Base-by-base conservation (phyloP, 371 early-diverging fungal genomes). In the Mucor sp. region DNA sequence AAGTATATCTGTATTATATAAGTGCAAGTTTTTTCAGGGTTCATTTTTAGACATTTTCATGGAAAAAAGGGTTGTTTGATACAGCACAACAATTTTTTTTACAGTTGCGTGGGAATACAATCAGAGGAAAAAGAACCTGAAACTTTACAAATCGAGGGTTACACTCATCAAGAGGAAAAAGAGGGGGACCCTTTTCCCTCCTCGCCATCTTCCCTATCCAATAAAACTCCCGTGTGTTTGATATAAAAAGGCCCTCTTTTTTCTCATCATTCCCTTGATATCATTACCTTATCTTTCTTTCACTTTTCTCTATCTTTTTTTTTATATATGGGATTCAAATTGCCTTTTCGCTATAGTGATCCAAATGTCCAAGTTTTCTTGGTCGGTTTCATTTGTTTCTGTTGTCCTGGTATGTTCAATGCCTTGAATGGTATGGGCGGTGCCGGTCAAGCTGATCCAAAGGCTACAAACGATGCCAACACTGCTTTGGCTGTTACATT, bases 381-480 rank as follows among this genome's bases (percentile, higher is more conserved):
- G 35, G 85, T 92, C 48, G 89, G 90, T 17, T 79, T 92, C 55
- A 86, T 91, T 62, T 91, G 91, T 68, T 92, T 92, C 80, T 86
- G 89, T 64, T 90, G 90, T 69, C 93, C 94, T 17, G 94, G 93
- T 63, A 93, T 93, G 94, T 94, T 90, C 83, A 94, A 94, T 71
- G 93, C 92, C 63, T 75, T 93, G 59, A 86, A 85, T 67, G 87
- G 88, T 62, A 78, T 78, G 91, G 87, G 87, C 41, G 79, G 84
- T 62, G 86, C 77, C 39, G 89, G 89, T 66, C 82, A 85, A 47
- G 66, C 70, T 27, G 89, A 91, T 77, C 78, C 81, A 44, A 87
- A 82, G 37, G 85, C 86, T 17, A 84, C 84, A 6, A 85, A 88
- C 74, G 84, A 85, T 65, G 92, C 92, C 69, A 85, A 86, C 61